Conservation (phyloP, 306 rosid genomes). For the Mimosa pudica region DNA sequence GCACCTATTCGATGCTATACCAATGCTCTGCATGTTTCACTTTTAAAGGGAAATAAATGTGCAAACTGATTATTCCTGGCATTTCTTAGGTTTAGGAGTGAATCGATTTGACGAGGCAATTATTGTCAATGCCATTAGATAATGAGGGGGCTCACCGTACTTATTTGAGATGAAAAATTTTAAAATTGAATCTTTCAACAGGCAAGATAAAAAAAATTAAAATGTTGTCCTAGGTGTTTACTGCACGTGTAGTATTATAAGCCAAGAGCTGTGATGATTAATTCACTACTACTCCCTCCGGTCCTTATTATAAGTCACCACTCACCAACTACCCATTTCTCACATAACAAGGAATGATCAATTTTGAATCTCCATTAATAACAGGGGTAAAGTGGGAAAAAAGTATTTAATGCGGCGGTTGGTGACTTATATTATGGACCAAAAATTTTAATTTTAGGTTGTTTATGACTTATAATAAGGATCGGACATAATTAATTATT, state of each 20-base stretch:
- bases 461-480: too few species aligned
- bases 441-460: too few species aligned
- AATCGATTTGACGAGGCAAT: not conserved
- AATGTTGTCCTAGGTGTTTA: not conserved
- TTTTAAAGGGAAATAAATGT: slow-evolving; percentile 8
- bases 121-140: not conserved
- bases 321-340: too few species aligned
- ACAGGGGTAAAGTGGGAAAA: too few species aligned
- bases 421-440: too few species aligned
- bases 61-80: not conserved
- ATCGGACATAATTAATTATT: too few species aligned
- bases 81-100: not conserved
- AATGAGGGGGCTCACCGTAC: not conserved
- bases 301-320: too few species aligned
- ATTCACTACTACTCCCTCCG: not conserved
- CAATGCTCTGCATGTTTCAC: not conserved
- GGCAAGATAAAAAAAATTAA: not conserved
- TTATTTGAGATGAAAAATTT: not conserved
- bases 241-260: not conserved
- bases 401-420: too few species aligned
- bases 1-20: not conserved
- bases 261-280: not conserved
- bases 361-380: too few species aligned
- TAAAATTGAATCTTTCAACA: not conserved
- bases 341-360: too few species aligned